Evolutionary conservation across 805 yeast species (phyloP), one percentile per base, ranked within the genome.

Genomic region (Tetrapisispora namnaoensis): DNA sequence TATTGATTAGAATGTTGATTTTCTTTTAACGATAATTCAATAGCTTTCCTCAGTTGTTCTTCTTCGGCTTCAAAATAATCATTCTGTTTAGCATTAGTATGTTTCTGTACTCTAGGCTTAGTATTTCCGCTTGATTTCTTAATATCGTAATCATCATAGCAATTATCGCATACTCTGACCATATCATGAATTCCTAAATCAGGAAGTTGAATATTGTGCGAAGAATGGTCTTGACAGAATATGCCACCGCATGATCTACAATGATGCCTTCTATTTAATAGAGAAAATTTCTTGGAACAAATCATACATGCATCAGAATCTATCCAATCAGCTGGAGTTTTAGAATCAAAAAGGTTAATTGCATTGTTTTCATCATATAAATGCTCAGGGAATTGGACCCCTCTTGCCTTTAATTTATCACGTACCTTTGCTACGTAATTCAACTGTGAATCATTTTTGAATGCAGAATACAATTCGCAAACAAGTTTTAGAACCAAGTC

Each of bases 181-280:
- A 95, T 87, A 48, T 84, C 87, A 54, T 79, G 78, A 38, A 93
- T 87, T 0, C 99, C 99, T 45, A 87, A 73, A 42, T 83, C 82
- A 0, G 95, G 91, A 49, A 93, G 70, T 10, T 90, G 82, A 34
- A 81, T 71, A 44, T 66, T 72, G 55, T 86, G 79, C 1, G 83
- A 70, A n/a, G 97, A 87, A 66, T 95, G 95, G 6, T 78, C 75
- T 54, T 86, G 90, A 65, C 95, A 82, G 61, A 76, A 91, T 0
- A 88, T 96, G 3, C 97, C 97, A 22, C 99, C 99, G 69, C 99
- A 93, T 46, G 95, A 84, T 47, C 99, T 76, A 66, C 99, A 93
- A 67, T 93, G 99, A 65, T 93, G 99, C 63, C 91, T 89, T 60
- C 99, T 76, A 63, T 86, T 89, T 51, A 90, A 70, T 62, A 91